A percentile compares a stretch with the other conserved stretches of the same genome.
phyloP scores from a whole-genome alignment of 2,329 filamentous ascomycete species.

The Massarina eburnea region DNA sequence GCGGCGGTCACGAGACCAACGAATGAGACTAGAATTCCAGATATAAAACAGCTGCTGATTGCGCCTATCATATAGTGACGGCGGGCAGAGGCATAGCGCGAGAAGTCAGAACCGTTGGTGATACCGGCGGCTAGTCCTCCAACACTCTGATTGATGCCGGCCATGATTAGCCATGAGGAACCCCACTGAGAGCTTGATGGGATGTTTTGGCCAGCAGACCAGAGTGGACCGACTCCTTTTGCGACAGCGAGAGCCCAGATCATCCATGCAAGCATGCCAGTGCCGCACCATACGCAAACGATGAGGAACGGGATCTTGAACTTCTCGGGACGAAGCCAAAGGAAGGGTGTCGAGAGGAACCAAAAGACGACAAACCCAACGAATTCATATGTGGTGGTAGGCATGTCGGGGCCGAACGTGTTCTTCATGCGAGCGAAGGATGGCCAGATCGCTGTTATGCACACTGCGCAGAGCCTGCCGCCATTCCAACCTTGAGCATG shows the following conservation, averaged over 20 bases:
- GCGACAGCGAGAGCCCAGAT: constrained; percentile 52
- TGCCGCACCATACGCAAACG: constrained; percentile 47
- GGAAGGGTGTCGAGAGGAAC: constrained; percentile 46
- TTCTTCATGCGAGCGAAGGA: constrained; percentile 40
- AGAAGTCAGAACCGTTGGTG: constrained; percentile 49
- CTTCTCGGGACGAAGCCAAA: constrained; percentile 54
- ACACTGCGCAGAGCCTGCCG: constrained; percentile 36
- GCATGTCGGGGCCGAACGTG: constrained; percentile 35
- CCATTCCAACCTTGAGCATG: constrained; percentile 36
- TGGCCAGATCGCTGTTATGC: constrained; percentile 40
- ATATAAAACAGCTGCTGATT: constrained; percentile 43
- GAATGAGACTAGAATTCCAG: constrained; percentile 46
- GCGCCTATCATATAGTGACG: constrained; percentile 45
- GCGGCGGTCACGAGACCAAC: constrained; percentile 48
- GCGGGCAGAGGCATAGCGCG: constrained; percentile 44
- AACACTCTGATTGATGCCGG: constrained; percentile 48
- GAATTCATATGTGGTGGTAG: constrained; percentile 40
- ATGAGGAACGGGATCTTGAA: constrained; percentile 53
- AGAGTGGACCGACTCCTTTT: constrained; percentile 48
- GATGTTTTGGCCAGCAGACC: constrained; percentile 42
- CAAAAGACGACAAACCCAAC: constrained; percentile 40
- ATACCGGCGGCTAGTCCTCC: constrained; percentile 47
- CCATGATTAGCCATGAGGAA: constrained; percentile 50
- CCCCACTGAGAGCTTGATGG: constrained; percentile 42
- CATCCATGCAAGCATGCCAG: constrained; percentile 52